Evolutionary conservation across 2,329 filamentous ascomycete species (phyloP), one percentile per base, ranked within the genome.

Genomic region (Penicillium sp.): DNA sequence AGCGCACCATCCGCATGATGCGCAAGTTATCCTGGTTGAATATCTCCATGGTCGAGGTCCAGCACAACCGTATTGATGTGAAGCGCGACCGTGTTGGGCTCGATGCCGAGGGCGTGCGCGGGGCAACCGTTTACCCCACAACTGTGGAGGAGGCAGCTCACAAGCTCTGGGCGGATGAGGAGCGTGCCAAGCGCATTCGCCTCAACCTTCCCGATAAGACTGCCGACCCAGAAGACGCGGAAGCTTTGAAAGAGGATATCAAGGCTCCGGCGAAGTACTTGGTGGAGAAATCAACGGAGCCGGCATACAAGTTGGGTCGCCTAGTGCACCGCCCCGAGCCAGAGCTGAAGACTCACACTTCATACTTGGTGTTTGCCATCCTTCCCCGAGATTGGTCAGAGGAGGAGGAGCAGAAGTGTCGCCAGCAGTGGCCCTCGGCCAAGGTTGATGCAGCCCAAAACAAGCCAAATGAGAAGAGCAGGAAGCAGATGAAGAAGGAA

Each of bases 341-440:
- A 0, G 95, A 99, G 69, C 79, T 98, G 58, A 97, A 96, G 82
- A 95, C 90, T 8, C 95, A 99, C 75, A 99, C 95, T 0, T 95
- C 90, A n/a, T 99, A 99, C 73, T 83, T 99, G 4, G 90, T 96
- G 4, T 99, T 99, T 78, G 95, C 95, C 0, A 80, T 95, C 3
- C 76, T 99, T 58, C 93, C 95, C n/a, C 82, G 87, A 44, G 87
- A 90, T 60, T 99, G 95, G 95, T 87, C 81, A 0, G 88, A 86
- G 35, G 90, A 89, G 58, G 91, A 96, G 63, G 95, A 99, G 76
- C 83, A 82, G 31, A 82, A 82, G 29, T 87, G 87, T 50, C 77
- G 83, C 62, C 79, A 82, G 52, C 84, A 82, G 61, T 91, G 87
- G 84, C 86, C 87, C 0, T 84, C 85, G 19, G 85, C 84, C 63